Base-by-base conservation (phyloP, 176 grass and related monocot species). In the Saccharum spontaneum region DNA sequence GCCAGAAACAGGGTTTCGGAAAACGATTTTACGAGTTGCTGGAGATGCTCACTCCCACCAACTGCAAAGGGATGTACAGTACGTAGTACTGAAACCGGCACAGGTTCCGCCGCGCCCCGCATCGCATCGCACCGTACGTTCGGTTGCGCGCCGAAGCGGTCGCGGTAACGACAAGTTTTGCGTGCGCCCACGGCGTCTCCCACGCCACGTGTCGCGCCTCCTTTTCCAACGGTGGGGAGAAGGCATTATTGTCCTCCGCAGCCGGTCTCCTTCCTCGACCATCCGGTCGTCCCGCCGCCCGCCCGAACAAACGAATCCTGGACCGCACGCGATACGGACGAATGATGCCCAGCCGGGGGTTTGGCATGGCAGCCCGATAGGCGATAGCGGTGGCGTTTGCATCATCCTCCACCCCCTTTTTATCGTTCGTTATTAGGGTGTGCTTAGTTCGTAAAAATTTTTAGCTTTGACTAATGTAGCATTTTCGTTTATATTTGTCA, bases 161-260 rank as follows among this genome's bases (percentile, higher is more conserved):
- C 18, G 17, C 52, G 17, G 50, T 54, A 18, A 20, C 50, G 17
- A 18, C 7, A 55, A 55, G 18, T 52, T 52, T 52, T 55, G 50
- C 17, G 1, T 7, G 17, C 17, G 52, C 57, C 22, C 22, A 59
- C 54, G 54, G 20, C 54, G 54, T n/a, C 20, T 59, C 57, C 3
- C 57, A 10, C 57, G 22, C 3, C 57, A 10, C 57, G 22, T 23
- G 20, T 16, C 28, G 8, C 20, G 64, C 57, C 8, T 3, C 26
- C 48, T 63, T 40, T 30, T 49, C 78, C 76, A 18, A 17, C 59
- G 66, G 16, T 11, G 59, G 1, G 61, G 79, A 48, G 79, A 83
- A 86, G 46, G 84, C 12, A 78, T 74, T 30, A 78, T 74, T 30
- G 22, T 73, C 83, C 33, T 57, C 31, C 38, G 39, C 49, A 8